A percentile compares a stretch with the other conserved stretches of the same genome.
Conservation (phyloP, 148 eudicot species). For the Spergularia marina region DNA sequence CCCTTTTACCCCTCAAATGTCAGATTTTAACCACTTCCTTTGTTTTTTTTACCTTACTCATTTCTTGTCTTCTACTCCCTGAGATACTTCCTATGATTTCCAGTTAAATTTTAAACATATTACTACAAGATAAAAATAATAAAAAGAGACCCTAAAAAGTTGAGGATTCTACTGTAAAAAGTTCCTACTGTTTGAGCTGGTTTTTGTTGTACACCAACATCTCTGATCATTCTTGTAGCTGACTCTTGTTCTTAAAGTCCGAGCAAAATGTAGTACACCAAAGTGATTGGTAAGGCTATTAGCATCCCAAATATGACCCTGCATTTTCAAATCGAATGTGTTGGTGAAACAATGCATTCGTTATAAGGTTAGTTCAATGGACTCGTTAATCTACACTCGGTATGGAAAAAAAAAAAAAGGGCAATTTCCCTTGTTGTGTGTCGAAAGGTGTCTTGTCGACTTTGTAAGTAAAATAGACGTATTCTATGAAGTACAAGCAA, state of each 20-base stretch:
- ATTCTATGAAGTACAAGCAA: background rate
- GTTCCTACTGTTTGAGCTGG: background rate
- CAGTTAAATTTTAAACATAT: background rate
- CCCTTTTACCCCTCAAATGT: background rate
- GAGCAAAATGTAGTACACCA: conserved; percentile 59
- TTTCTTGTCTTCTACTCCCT: background rate
- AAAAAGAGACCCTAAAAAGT: conserved; percentile 4
- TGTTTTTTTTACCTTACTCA: background rate
- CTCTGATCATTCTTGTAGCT: background rate
- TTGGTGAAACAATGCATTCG: too few species aligned
- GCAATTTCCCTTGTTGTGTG: background rate
- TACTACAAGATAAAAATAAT: background rate
- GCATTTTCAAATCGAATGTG: conserved; percentile 17
- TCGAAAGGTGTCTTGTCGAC: background rate
- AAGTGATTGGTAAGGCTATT: conserved; percentile 57
- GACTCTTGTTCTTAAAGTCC: conserved; percentile 30
- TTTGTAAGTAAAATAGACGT: too few species aligned
- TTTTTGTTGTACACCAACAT: too few species aligned
- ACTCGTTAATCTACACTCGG: background rate
- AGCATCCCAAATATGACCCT: conserved; percentile 78
- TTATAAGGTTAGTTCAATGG: too few species aligned
- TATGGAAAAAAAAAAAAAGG: background rate
- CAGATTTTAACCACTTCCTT: background rate
- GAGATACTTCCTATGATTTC: background rate
- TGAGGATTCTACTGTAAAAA: conserved; percentile 3